A percentile compares a stretch with the other conserved stretches of the same genome.
Evolutionary conservation across 148 eudicot genomes (phyloP).

Genomic region (Amaranthus palmeri): DNA sequence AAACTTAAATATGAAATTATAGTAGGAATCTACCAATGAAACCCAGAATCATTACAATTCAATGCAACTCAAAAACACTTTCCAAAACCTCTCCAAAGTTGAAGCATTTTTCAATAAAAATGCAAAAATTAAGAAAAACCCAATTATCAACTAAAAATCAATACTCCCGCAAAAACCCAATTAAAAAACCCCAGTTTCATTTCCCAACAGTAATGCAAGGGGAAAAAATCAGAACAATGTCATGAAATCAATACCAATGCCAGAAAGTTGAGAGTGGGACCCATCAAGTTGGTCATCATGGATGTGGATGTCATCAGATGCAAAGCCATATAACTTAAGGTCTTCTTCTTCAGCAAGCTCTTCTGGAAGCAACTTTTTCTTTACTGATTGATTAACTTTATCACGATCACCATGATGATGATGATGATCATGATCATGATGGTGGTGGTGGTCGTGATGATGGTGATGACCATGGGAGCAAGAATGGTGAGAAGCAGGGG

Average conservation of each 20-base stretch:
- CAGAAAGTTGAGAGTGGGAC: slow-evolving; percentile 41
- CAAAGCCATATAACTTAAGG: slow-evolving; percentile 50
- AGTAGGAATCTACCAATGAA: too few relatives aligned
- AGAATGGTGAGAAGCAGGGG: slow-evolving; percentile 37
- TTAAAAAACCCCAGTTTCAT: not conserved
- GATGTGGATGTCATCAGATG: slow-evolving; percentile 23
- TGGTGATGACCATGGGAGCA: slow-evolving; percentile 51
- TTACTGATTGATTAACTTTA: slow-evolving; percentile 11
- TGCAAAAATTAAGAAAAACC: too few relatives aligned
- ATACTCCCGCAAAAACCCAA: not conserved
- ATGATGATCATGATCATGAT: slow-evolving; percentile 24
- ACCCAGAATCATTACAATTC: too few relatives aligned
- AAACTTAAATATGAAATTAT: too few relatives aligned
- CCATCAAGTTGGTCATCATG: slow-evolving; percentile 27
- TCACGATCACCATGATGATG: slow-evolving; percentile 16
- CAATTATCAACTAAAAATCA: too few relatives aligned
- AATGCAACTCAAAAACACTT: too few relatives aligned
- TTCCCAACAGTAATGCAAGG: not conserved
- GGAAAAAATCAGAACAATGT: not conserved
- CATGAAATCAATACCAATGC: slow-evolving; percentile 35
- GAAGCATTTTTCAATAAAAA: too few relatives aligned
- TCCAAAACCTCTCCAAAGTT: too few relatives aligned
- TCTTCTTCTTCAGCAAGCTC: slow-evolving; percentile 91
- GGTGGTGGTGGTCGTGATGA: slow-evolving; percentile 14
- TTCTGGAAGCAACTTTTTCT: slow-evolving; percentile 50